These are phyloP conservation scores for Thermothielavioides terrestris DNA, from an alignment of 495 filamentous ascomycete genomes.

Conservation along the genomic window DNA sequence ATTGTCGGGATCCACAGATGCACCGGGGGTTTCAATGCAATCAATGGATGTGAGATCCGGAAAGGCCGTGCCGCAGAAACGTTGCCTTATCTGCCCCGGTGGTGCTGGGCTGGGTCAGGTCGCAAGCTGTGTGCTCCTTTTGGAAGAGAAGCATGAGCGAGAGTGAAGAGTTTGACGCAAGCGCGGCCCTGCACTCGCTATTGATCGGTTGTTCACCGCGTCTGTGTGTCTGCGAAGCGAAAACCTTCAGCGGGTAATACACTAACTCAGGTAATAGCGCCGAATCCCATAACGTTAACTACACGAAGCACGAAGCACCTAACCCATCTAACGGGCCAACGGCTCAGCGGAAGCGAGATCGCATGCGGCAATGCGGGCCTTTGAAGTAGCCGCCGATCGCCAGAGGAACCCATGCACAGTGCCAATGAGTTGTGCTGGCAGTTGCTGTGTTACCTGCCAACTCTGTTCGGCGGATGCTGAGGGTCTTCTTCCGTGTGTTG, in stretches of 20 bases:
- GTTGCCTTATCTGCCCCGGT: too few species aligned
- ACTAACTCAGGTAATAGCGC: background rate
- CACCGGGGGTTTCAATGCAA: slow-evolving; percentile 4
- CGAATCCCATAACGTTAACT: background rate
- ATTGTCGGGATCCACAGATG: slow-evolving; percentile 3
- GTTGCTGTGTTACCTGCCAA: too few species aligned
- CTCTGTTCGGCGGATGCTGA: too few species aligned
- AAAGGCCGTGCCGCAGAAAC: slow-evolving; percentile 21
- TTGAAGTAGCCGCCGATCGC: background rate
- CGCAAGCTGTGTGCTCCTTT: background rate
- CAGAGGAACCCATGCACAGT: too few species aligned
- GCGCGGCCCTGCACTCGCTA: background rate
- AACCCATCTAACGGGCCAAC: background rate
- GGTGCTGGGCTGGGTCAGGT: too few species aligned
- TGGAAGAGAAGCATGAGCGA: background rate
- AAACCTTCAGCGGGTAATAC: background rate
- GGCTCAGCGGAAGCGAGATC: background rate
- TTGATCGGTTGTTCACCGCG: background rate
- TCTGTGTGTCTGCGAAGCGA: background rate
- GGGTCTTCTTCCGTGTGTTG: too few species aligned
- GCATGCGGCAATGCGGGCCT: slow-evolving; percentile 3
- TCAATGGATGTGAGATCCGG: slow-evolving; percentile 9
- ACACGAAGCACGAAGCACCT: too few species aligned
- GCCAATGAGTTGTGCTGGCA: too few species aligned
- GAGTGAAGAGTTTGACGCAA: background rate